Conservation (phyloP, 345 rosid species). For the Punica granatum region DNA sequence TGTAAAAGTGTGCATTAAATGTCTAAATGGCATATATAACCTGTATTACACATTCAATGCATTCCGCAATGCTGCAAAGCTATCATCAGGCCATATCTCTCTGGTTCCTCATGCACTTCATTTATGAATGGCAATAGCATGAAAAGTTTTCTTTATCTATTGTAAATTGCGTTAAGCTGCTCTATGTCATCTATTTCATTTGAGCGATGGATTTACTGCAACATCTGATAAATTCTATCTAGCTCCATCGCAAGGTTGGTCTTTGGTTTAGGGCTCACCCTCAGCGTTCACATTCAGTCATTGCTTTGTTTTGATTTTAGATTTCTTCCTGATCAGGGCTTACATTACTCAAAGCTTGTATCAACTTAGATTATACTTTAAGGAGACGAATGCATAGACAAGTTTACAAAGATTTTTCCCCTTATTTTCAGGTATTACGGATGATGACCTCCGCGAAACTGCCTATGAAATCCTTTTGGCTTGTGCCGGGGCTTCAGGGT, state of each 20-base stretch:
- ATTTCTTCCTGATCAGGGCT: background rate
- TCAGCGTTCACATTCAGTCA: background rate
- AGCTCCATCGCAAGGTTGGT: background rate
- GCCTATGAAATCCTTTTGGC: slow-evolving; percentile 92
- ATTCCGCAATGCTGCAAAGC: background rate
- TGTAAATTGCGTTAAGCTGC: background rate
- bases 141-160: background rate
- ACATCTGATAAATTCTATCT: background rate
- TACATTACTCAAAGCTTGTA: background rate
- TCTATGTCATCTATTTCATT: background rate
- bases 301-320: background rate
- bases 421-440: slow-evolving; percentile 58
- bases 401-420: background rate
- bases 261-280: background rate
- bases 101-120: background rate
- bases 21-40: background rate
- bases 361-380: background rate
- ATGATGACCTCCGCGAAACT: slow-evolving; percentile 92
- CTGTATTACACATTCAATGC: background rate
- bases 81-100: background rate
- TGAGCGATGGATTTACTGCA: background rate
- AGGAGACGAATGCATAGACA: background rate
- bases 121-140: background rate
- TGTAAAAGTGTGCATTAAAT: too few species aligned
- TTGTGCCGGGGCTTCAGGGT: slow-evolving; percentile 99